Percentiles rank a stretch among this genome's conserved stretches.
phyloP scores from a whole-genome alignment of 2,329 filamentous ascomycete species.

The Claviceps quebecensis region DNA sequence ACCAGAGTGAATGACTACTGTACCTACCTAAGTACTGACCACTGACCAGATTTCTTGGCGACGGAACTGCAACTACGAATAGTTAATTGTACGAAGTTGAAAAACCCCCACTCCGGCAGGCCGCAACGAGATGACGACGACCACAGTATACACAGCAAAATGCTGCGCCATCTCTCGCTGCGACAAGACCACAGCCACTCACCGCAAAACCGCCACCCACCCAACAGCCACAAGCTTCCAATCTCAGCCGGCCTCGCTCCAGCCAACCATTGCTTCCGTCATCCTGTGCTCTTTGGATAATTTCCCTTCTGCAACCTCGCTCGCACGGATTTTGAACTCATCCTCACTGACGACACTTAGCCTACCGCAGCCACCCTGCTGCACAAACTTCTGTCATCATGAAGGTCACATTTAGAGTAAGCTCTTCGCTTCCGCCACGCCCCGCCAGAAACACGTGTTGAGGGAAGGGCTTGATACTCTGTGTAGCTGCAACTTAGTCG shows the following conservation, averaged over 20 bases:
- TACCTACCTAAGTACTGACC: too few species aligned
- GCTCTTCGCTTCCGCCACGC: conserved; percentile 9
- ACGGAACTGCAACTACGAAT: too few species aligned
- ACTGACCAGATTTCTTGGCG: too few species aligned
- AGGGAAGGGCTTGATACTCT: not conserved
- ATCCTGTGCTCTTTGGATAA: conserved; percentile 3
- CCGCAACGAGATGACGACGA: not conserved
- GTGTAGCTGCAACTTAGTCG: not conserved
- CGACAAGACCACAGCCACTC: not conserved
- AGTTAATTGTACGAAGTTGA: too few species aligned
- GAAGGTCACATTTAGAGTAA: conserved; percentile 56
- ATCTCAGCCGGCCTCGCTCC: not conserved
- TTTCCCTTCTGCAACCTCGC: conserved; percentile 2
- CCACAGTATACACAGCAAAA: not conserved
- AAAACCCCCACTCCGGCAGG: too few species aligned
- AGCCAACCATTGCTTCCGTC: conserved; percentile 8
- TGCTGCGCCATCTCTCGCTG: too few species aligned
- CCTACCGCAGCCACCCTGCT: conserved; percentile 13
- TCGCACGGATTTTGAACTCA: not conserved
- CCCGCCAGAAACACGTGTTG: not conserved
- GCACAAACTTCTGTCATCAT: conserved; percentile 31
- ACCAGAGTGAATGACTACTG: not conserved
- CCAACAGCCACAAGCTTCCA: conserved; percentile 5
- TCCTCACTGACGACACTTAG: conserved; percentile 2
- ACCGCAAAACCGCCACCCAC: not conserved